Percentiles rank a stretch among this genome's conserved stretches.
Conservation (phyloP, 441 rosid species). For the Hura crepitans region DNA sequence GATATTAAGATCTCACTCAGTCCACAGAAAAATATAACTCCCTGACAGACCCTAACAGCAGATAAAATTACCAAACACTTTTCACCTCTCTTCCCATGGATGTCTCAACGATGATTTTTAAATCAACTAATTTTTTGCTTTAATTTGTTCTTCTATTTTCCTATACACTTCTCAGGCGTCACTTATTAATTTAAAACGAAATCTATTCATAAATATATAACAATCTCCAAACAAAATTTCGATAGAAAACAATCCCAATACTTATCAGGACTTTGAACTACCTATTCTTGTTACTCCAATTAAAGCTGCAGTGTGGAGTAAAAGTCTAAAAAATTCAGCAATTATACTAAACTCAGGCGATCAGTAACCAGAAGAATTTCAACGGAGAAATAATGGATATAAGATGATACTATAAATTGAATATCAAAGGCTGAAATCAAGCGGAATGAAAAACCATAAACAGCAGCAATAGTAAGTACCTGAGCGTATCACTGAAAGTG, state of each 20-base stretch:
- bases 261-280: not conserved
- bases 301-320: not conserved
- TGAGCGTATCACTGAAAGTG: not conserved
- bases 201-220: too few relatives aligned
- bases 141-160: not conserved
- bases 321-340: not conserved
- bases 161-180: not conserved
- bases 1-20: not conserved
- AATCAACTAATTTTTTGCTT: not conserved
- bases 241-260: not conserved
- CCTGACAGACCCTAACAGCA: constrained; percentile 2
- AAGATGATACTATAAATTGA: not conserved
- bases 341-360: not conserved
- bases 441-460: not conserved
- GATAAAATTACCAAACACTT: not conserved
- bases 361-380: not conserved
- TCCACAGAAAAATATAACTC: not conserved
- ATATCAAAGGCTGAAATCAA: constrained; percentile 2
- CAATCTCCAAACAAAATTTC: not conserved
- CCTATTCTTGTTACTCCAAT: not conserved
- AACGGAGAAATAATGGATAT: not conserved
- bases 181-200: not conserved
- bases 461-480: not conserved
- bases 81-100: not conserved
- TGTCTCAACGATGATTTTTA: not conserved